These are phyloP conservation scores for Urochloa ruziziensis DNA, from an alignment of 176 grass and related monocot species.

Conservation along the genomic window DNA sequence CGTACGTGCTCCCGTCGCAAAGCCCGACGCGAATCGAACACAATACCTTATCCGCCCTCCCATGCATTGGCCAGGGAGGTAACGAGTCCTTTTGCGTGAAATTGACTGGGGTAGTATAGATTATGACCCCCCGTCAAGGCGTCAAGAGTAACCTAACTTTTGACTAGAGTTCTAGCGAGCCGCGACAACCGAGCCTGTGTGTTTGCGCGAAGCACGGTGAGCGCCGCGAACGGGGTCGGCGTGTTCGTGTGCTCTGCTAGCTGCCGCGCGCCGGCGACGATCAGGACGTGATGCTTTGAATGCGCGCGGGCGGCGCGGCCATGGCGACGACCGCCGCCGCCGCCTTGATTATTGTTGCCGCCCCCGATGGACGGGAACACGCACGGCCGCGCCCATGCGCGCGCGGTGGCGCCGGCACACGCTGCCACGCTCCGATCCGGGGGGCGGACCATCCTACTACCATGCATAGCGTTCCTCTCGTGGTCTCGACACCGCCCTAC, in stretches of 20 bases:
- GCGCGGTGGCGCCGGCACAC: not conserved
- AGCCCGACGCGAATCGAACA: conserved; percentile 1
- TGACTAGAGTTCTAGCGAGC: not conserved
- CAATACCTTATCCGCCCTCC: not conserved
- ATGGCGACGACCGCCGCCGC: not conserved
- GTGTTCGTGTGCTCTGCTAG: not conserved
- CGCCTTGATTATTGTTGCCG: conserved; percentile 14
- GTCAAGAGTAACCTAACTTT: not conserved
- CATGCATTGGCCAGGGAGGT: not conserved
- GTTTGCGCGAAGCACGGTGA: not conserved
- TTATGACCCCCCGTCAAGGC: not conserved
- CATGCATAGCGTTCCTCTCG: too few species aligned
- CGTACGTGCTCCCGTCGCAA: not conserved
- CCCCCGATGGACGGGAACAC: not conserved
- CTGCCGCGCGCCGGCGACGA: not conserved
- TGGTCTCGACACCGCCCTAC: not conserved
- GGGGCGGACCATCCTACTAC: not conserved
- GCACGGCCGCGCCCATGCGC: not conserved
- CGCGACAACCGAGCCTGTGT: not conserved
- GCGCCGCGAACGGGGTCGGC: not conserved
- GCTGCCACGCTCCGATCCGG: not conserved
- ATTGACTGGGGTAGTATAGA: not conserved
- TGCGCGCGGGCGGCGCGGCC: not conserved
- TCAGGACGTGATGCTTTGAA: not conserved
- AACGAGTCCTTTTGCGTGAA: not conserved